Base-by-base conservation (phyloP, 805 yeast genomes). In the Isabelozyma gotoi region DNA sequence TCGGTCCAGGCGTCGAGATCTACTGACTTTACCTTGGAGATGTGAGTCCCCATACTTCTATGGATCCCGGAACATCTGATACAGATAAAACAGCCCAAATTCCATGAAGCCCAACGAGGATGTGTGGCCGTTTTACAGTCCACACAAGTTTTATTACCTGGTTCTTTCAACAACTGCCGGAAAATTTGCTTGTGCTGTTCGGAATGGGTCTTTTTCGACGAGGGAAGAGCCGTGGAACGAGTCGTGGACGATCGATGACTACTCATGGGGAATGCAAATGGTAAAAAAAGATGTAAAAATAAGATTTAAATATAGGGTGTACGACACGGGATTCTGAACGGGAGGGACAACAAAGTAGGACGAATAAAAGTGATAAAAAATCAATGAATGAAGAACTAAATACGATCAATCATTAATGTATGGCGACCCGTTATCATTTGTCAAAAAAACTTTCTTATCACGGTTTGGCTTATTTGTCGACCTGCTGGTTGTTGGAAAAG, bases 51-150 rank as follows among this genome's bases (percentile, higher is more conserved):
- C 84, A 92, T 82, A 40, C 92, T 81, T 59, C 98, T 76, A 62
- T 92, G 99, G 49, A 92, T 86, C 1, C 99, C 99, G 1, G 97
- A 91, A 65, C 99, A 92, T 55, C 94, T 77, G 50, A 92, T 92
- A 65, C 99, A 92, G 34, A 92, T 78, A 57, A 94, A 91, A 44
- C 94, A 81, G 18, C 99, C 99, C 42, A 92, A 65, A 54, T 85
- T 90, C 97, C 97, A 92, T 15, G 95, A 84, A 8, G 98, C 97
- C 99, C 99, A 92, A 42, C 98, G 77, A 17, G 99, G 99, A 64
- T 92, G 96, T 29, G 85, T 77, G 11, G 92, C 78, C 0, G 82
- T 77, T 63, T 94, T 92, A 68, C 99, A 92, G 65, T 92, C 99
- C 2, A 91, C 96, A 64, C 99, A 92, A 36, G 70, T 62, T 56